phyloP scores from a whole-genome alignment of 2,329 filamentous ascomycete genomes.

The Fusarium virguliforme region DNA sequence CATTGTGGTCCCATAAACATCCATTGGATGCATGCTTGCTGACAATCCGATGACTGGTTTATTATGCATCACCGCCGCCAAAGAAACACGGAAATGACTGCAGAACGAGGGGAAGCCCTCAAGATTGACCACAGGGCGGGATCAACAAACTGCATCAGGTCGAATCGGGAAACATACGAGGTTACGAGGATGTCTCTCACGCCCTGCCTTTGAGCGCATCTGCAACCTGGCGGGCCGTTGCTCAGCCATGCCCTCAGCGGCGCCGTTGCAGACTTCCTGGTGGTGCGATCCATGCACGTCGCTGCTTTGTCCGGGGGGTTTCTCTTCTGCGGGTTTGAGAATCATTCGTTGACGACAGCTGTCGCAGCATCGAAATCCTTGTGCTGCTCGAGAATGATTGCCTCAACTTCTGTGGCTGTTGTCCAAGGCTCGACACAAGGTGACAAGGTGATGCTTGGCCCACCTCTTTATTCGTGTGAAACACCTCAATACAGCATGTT shows the following conservation, averaged over 20 bases:
- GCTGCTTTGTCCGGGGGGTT: not conserved
- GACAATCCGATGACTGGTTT: not conserved
- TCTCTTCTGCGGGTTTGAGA: not conserved
- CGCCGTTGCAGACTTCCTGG: not conserved
- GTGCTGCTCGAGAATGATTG: no score
- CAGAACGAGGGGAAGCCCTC: no score
- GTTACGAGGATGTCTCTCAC: not conserved
- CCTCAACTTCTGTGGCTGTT: no score
- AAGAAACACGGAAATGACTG: not conserved
- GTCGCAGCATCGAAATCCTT: no score
- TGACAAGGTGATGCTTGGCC: no score
- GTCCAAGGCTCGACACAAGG: no score
- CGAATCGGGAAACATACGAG: not conserved
- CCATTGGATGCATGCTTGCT: not conserved
- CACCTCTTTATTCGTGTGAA: no score
- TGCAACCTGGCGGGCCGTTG: not conserved
- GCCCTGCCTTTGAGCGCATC: not conserved
- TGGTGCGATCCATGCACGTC: not conserved
- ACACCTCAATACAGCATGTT: no score
- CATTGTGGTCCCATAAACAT: not conserved
- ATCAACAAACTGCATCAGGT: not conserved
- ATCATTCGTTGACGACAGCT: not conserved
- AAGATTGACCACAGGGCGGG: not conserved
- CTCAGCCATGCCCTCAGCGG: not conserved
- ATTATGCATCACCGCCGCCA: not conserved